phyloP scores from a whole-genome alignment of 2,329 filamentous ascomycete genomes.

The Hypoxylon sp. region DNA sequence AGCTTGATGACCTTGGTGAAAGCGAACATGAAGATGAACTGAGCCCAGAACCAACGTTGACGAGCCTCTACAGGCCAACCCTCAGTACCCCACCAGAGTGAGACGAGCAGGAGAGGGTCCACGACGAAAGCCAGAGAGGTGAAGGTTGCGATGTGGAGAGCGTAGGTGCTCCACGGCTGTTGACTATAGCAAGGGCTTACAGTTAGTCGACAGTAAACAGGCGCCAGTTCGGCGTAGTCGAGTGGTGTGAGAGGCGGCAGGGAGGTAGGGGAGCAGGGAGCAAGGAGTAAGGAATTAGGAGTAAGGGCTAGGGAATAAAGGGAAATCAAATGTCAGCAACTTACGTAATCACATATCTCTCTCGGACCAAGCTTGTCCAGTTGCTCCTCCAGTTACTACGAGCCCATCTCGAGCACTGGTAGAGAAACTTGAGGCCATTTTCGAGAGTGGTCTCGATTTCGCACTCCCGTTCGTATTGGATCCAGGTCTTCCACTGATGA shows the following conservation, averaged over 20 bases:
- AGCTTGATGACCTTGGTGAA: slow-evolving; percentile 94
- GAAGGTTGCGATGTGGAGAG: slow-evolving; percentile 91
- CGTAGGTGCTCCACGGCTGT: slow-evolving; percentile 94
- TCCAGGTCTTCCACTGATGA: slow-evolving; percentile 92
- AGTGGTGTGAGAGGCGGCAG: slow-evolving; percentile 28
- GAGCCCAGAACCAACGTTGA: slow-evolving; percentile 67
- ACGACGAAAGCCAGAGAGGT: slow-evolving; percentile 86
- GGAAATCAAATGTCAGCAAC: slow-evolving; percentile 56
- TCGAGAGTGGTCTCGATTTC: slow-evolving; percentile 94
- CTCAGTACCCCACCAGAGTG: slow-evolving; percentile 76
- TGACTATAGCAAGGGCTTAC: slow-evolving; percentile 66
- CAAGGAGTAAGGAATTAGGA: slow-evolving; percentile 18
- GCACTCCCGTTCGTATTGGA: slow-evolving; percentile 92
- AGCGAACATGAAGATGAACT: slow-evolving; percentile 79
- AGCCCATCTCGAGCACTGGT: slow-evolving; percentile 94
- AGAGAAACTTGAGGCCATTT: slow-evolving; percentile 87
- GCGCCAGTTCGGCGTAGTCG: slow-evolving; percentile 42
- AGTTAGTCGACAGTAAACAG: slow-evolving; percentile 40
- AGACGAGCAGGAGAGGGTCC: slow-evolving; percentile 78
- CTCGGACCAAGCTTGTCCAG: slow-evolving; percentile 86
- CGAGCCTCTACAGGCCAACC: slow-evolving; percentile 68
- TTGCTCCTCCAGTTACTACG: slow-evolving; percentile 99
- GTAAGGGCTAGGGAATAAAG: slow-evolving; percentile 15
- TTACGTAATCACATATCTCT: slow-evolving; percentile 89
- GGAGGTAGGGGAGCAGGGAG: slow-evolving; percentile 1